Evolutionary conservation across 1,284 basidiomycete genomes (phyloP).

Genomic region (Ganoderma sp.): DNA sequence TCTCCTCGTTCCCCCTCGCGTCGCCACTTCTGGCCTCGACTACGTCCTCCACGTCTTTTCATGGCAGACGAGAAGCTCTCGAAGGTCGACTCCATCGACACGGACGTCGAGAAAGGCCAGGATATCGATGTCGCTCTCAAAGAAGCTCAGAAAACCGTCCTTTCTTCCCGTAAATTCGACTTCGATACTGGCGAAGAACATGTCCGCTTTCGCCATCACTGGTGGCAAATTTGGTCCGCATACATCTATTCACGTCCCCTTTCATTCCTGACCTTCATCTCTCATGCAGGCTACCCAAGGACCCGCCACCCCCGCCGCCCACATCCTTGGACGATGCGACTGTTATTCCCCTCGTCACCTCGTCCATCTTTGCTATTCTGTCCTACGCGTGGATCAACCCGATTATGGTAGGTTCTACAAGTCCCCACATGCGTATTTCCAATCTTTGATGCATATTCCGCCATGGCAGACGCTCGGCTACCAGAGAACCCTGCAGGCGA

Average conservation of each 20-base stretch:
- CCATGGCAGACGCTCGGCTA: slow-evolving; percentile 59
- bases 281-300: slow-evolving; percentile 59
- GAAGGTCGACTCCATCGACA: slow-evolving; percentile 25
- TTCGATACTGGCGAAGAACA: slow-evolving; percentile 56
- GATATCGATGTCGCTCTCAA: slow-evolving; percentile 12
- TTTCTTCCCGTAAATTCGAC: slow-evolving; percentile 41
- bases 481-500: slow-evolving; percentile 73
- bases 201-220: slow-evolving; percentile 49
- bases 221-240: slow-evolving; percentile 55
- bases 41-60: not conserved
- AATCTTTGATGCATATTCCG: not conserved
- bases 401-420: slow-evolving; percentile 57
- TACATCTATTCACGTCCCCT: not conserved
- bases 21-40: not conserved
- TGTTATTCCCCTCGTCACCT: slow-evolving; percentile 63
- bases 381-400: slow-evolving; percentile 73
- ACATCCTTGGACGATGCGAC: slow-evolving; percentile 62
- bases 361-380: slow-evolving; percentile 61
- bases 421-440: not conserved
- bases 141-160: slow-evolving; percentile 5
- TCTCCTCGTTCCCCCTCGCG: not conserved
- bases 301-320: slow-evolving; percentile 64
- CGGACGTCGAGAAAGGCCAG: slow-evolving; percentile 27
- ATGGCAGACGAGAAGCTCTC: slow-evolving; percentile 24
- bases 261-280: slow-evolving; percentile 2